phyloP scores from a whole-genome alignment of 179 eudicot genomes.

The Spinacia oleracea region DNA sequence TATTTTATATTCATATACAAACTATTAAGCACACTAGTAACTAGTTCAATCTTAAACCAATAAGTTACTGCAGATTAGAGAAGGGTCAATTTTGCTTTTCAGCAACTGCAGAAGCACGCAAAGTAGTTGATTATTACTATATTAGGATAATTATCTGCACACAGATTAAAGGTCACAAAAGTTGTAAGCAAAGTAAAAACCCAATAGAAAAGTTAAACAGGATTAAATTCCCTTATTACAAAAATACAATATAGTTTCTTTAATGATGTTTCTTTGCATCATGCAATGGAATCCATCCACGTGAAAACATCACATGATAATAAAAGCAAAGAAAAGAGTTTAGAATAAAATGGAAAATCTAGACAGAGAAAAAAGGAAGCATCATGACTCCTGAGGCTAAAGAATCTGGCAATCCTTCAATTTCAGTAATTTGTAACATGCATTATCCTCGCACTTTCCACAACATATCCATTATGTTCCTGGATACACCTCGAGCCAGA shows the following conservation, averaged over 20 bases:
- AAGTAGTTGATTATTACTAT: constrained; percentile 24
- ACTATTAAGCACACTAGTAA: constrained; percentile 5
- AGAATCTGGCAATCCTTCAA: constrained; percentile 27
- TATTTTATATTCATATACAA: background rate
- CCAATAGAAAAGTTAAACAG: constrained; percentile 11
- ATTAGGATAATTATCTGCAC: constrained; percentile 9
- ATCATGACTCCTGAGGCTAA: constrained; percentile 15
- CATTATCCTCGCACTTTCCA: background rate
- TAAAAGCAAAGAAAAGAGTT: constrained; percentile 23
- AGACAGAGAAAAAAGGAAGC: background rate
- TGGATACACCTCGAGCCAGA: too few relatives aligned
- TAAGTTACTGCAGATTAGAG: constrained; percentile 20
- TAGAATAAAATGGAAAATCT: background rate
- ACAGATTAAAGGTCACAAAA: constrained; percentile 27
- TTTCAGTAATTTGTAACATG: background rate
- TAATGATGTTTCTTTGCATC: constrained; percentile 6
- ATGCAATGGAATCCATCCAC: constrained; percentile 33
- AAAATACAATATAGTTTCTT: too few relatives aligned
- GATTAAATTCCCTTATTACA: background rate
- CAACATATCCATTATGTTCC: background rate
- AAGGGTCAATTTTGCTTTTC: constrained; percentile 26
- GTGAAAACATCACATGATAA: constrained; percentile 45
- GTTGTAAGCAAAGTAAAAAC: constrained; percentile 8
- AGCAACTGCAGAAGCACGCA: constrained; percentile 32
- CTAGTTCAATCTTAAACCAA: constrained; percentile 25